Evolutionary conservation across 2,329 filamentous ascomycete species (phyloP).

Genomic region (Hymenoscyphus albidus): DNA sequence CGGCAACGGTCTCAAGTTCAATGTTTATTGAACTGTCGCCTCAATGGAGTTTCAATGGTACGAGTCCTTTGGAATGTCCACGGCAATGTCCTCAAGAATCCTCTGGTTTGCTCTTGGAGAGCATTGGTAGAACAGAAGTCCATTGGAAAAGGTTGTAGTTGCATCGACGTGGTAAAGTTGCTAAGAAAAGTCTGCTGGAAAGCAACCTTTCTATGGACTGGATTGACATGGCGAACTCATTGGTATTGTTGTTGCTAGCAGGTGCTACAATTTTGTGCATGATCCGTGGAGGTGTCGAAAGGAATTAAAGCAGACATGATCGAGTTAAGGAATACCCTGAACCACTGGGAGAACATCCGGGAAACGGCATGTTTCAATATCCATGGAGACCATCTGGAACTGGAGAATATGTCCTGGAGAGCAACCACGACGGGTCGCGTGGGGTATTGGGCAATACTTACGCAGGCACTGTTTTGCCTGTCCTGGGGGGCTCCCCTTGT

Average conservation of each 20-base stretch:
- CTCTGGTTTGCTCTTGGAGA: conserved; percentile 6
- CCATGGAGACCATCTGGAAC: background rate
- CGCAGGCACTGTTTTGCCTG: conserved; percentile 9
- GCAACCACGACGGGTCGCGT: conserved; percentile 12
- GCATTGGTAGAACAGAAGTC: background rate
- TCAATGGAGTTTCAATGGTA: background rate
- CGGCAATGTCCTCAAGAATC: conserved; percentile 5
- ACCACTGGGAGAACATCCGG: background rate
- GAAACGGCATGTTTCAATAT: background rate
- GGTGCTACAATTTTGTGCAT: conserved; percentile 7
- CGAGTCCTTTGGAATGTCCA: conserved; percentile 7
- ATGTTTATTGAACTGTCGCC: background rate
- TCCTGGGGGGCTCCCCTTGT: background rate
- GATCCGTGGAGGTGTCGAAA: conserved; percentile 3
- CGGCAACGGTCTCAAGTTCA: conserved; percentile 18
- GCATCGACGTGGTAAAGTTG: conserved; percentile 10
- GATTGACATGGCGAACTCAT: background rate
- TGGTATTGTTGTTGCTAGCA: background rate
- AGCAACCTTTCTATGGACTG: background rate
- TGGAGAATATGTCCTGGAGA: conserved; percentile 4
- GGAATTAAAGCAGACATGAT: conserved; percentile 9
- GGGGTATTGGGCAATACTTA: conserved; percentile 22
- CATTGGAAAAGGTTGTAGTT: conserved; percentile 13
- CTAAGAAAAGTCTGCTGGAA: background rate
- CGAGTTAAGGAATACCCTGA: conserved; percentile 6